Conservation (phyloP, 148 eudicot species). For the Polygonum aviculare region DNA sequence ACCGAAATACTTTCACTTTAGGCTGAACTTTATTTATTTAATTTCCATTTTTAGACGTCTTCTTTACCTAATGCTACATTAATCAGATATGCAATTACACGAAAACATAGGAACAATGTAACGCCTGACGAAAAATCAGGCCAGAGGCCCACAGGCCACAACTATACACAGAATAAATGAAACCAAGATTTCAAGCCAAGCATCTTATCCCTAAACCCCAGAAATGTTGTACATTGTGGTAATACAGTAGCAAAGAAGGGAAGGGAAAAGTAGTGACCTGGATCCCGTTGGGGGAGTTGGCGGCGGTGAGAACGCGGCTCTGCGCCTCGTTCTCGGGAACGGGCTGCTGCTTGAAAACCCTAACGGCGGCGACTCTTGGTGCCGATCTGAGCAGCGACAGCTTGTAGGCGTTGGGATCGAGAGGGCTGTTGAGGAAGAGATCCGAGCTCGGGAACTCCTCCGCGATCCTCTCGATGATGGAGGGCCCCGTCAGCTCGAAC, state of each 20-base stretch:
- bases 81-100: neutral
- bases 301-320: conserved; percentile 60
- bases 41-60: neutral
- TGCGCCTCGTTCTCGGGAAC: conserved; percentile 55
- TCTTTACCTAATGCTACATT: neutral
- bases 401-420: conserved; percentile 56
- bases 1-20: neutral
- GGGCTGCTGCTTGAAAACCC: conserved; percentile 39
- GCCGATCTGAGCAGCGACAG: conserved; percentile 41
- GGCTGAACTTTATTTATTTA: neutral
- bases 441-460: conserved; percentile 53
- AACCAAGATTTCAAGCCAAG: neutral
- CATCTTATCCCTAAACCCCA: neutral
- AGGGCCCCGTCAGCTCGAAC: conserved; percentile 86
- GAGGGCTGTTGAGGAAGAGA: conserved; percentile 64
- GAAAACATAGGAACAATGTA: neutral
- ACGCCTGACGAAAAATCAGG: neutral
- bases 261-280: conserved; percentile 42
- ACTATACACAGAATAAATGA: neutral
- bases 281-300: conserved; percentile 81
- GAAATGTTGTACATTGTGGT: neutral
- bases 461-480: conserved; percentile 49
- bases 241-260: neutral
- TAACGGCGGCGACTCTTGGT: conserved; percentile 40
- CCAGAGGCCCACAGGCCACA: too few species aligned